Evolutionary conservation across 495 filamentous ascomycete species (phyloP).

Genomic region (Chlorociboria aeruginascens): DNA sequence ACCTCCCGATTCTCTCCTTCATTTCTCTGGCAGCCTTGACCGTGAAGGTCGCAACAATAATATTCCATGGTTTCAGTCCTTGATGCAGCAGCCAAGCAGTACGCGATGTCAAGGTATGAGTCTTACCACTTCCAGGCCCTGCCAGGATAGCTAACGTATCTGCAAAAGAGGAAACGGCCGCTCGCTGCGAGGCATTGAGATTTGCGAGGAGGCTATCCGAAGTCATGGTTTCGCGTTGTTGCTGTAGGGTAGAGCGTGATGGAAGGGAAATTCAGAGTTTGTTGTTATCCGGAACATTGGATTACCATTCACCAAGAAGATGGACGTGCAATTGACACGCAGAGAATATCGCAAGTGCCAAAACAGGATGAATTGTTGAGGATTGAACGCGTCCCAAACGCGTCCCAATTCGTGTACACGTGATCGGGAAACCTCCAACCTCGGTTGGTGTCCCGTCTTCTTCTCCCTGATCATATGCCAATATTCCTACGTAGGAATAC

Average conservation of each 20-base stretch:
- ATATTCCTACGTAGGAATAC: too few relatives aligned
- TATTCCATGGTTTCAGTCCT: slow-evolving; percentile 73
- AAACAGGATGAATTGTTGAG: too few relatives aligned
- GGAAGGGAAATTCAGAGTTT: too few relatives aligned
- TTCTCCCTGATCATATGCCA: too few relatives aligned
- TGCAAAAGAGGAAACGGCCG: slow-evolving; percentile 73
- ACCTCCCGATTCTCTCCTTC: slow-evolving; percentile 70
- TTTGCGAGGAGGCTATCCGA: slow-evolving; percentile 43
- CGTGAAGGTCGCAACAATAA: slow-evolving; percentile 96
- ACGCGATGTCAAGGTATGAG: slow-evolving; percentile 88
- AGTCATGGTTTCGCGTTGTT: slow-evolving; percentile 6
- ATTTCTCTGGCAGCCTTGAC: slow-evolving; percentile 96
- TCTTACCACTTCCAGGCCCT: slow-evolving; percentile 76
- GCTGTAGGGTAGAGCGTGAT: not conserved
- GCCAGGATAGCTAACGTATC: slow-evolving; percentile 84
- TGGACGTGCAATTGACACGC: too few relatives aligned
- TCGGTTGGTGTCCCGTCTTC: too few relatives aligned
- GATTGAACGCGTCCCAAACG: too few relatives aligned
- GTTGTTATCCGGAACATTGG: too few relatives aligned
- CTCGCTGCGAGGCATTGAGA: slow-evolving; percentile 71
- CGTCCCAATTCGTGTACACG: too few relatives aligned
- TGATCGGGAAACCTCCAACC: too few relatives aligned
- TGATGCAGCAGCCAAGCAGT: slow-evolving; percentile 88
- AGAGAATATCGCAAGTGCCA: too few relatives aligned
- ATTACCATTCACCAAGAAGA: too few relatives aligned